Evolutionary conservation across 2,329 filamentous ascomycete species (phyloP).

Genomic region (Monosporascus ibericus): DNA sequence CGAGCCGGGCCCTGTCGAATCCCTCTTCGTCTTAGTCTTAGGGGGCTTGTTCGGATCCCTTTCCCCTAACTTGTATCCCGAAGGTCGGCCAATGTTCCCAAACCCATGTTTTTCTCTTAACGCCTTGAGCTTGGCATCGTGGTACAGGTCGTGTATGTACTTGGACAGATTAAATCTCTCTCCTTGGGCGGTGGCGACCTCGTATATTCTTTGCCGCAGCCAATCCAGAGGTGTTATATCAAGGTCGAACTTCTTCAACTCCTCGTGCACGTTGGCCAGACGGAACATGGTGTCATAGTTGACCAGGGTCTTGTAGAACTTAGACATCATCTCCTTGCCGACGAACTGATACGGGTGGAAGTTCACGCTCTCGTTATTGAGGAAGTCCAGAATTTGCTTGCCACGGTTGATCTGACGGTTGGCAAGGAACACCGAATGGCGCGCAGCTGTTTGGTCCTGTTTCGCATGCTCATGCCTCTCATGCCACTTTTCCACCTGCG

Average conservation of each 20-base stretch:
- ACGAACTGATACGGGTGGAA: constrained; percentile 54
- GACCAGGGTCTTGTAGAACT: constrained; percentile 30
- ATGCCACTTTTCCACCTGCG: constrained; percentile 40
- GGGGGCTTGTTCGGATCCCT: constrained; percentile 27
- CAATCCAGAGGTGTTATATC: constrained; percentile 48
- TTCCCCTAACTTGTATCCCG: constrained; percentile 33
- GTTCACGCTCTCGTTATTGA: constrained; percentile 40
- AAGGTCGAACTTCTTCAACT: constrained; percentile 47
- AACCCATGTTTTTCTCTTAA: constrained; percentile 48
- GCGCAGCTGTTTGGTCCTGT: constrained; percentile 20
- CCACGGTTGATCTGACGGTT: constrained; percentile 53
- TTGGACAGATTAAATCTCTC: constrained; percentile 44
- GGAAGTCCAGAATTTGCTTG: constrained; percentile 44
- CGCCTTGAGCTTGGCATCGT: constrained; percentile 44
- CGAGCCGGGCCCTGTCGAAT: constrained; percentile 8
- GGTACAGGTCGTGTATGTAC: constrained; percentile 49
- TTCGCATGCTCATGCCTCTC: constrained; percentile 34
- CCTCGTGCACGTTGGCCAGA: constrained; percentile 46
- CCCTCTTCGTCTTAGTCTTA: constrained; percentile 24
- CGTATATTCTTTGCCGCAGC: constrained; percentile 50
- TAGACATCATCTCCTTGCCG: constrained; percentile 43
- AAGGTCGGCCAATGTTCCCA: constrained; percentile 52
- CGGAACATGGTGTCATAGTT: constrained; percentile 54
- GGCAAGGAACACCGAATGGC: constrained; percentile 43
- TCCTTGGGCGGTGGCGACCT: constrained; percentile 38